Evolutionary conservation across 2,329 filamentous ascomycete genomes (phyloP).

Genomic region (Stenocarpella maydis): DNA sequence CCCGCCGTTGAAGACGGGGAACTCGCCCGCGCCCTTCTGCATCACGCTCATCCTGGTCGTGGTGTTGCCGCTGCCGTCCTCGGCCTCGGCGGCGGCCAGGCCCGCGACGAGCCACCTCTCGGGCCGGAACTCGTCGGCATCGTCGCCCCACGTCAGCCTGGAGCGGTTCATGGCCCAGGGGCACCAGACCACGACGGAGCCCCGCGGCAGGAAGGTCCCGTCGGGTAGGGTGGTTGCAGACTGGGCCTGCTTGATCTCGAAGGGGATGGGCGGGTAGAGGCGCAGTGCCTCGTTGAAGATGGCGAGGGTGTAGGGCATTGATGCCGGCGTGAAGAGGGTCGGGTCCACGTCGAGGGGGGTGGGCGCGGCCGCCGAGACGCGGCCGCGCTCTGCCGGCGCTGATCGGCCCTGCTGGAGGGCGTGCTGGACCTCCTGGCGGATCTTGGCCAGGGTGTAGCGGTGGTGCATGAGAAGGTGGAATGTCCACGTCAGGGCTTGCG

Average conservation of each 20-base stretch:
- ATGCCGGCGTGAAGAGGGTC: conserved; percentile 50
- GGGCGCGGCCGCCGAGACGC: conserved; percentile 28
- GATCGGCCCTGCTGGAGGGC: conserved; percentile 37
- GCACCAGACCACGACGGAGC: conserved; percentile 68
- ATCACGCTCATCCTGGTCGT: conserved; percentile 41
- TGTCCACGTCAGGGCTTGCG: conserved; percentile 71
- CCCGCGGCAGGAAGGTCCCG: conserved; percentile 63
- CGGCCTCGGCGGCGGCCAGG: not conserved
- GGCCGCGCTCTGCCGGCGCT: conserved; percentile 34
- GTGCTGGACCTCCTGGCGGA: conserved; percentile 53
- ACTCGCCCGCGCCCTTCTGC: conserved; percentile 61
- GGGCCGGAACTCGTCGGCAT: conserved; percentile 64
- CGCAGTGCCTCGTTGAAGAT: conserved; percentile 70
- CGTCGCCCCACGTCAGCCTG: conserved; percentile 61
- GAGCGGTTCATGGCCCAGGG: conserved; percentile 72
- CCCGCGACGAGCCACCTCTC: conserved; percentile 62
- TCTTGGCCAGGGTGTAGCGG: conserved; percentile 48
- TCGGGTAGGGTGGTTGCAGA: conserved; percentile 63
- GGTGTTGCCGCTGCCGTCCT: too few relatives aligned
- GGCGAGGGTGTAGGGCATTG: conserved; percentile 65
- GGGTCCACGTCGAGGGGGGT: conserved; percentile 38
- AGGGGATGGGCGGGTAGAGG: conserved; percentile 70
- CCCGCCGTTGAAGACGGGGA: conserved; percentile 71
- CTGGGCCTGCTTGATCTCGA: conserved; percentile 70
- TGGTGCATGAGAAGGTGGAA: conserved; percentile 67